These are phyloP conservation scores for Takashimella tepidaria DNA, from an alignment of 1,284 basidiomycete genomes.

Conservation along the genomic window DNA sequence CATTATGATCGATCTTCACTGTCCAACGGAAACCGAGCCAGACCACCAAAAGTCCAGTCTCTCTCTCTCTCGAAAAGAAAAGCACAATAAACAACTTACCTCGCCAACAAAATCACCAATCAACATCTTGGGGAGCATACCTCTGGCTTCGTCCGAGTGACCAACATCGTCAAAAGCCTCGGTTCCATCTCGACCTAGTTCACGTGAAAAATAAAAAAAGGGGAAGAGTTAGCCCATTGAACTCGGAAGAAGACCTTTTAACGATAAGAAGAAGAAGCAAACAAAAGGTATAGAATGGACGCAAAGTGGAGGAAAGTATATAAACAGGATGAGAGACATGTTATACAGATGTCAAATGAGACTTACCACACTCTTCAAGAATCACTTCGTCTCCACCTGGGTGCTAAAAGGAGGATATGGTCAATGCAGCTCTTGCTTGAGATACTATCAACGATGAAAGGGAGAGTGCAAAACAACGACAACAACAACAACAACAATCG, in stretches of 20 bases:
- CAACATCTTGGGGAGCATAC: slow-evolving; percentile 69
- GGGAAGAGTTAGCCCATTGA: no score
- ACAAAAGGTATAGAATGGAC: not conserved
- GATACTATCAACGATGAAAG: no score
- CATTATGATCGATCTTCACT: no score
- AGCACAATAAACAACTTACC: no score
- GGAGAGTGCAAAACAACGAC: no score
- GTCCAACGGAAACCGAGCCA: no score
- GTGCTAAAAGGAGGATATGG: slow-evolving; percentile 63
- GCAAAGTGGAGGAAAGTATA: not conserved
- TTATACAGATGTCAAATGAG: no score
- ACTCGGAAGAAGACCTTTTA: slow-evolving; percentile 3
- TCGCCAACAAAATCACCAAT: slow-evolving; percentile 72
- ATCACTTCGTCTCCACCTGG: slow-evolving; percentile 98
- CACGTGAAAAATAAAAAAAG: no score
- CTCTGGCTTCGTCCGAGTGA: slow-evolving; percentile 96
- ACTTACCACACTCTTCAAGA: slow-evolving; percentile 82
- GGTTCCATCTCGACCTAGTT: slow-evolving; percentile 73
- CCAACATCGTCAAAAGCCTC: slow-evolving; percentile 99
- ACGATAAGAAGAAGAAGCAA: slow-evolving; percentile 9
- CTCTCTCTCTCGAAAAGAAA: no score
- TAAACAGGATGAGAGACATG: not conserved
- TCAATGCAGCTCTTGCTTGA: no score
- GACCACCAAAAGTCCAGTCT: no score
- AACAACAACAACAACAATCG: no score